These are phyloP conservation scores for Aspergillus sp. DNA, from an alignment of 2,329 filamentous ascomycete genomes.

Conservation along the genomic window DNA sequence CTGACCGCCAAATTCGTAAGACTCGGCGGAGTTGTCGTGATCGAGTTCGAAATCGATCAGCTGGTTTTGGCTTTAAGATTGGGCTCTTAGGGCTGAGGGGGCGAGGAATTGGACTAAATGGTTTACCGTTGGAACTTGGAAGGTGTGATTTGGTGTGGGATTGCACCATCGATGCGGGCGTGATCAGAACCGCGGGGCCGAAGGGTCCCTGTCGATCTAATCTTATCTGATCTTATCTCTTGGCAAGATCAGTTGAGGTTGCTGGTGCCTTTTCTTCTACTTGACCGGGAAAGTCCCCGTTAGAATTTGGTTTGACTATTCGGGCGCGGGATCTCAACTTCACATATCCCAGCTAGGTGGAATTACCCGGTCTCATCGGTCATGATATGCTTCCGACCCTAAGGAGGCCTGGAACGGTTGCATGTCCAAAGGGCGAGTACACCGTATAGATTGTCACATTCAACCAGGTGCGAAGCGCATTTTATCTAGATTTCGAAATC, in stretches of 20 bases:
- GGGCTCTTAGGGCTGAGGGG: slow-evolving; percentile 19
- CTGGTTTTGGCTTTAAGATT: neutral
- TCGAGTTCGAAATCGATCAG: neutral
- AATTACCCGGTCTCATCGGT: no score
- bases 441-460: no score
- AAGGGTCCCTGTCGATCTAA: slow-evolving; percentile 10
- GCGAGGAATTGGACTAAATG: neutral
- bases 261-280: neutral
- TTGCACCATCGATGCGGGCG: slow-evolving; percentile 1
- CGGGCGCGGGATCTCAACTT: no score
- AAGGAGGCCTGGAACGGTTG: no score
- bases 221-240: slow-evolving; percentile 23
- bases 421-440: no score
- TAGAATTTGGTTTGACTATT: no score
- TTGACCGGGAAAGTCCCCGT: no score
- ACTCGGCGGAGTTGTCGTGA: slow-evolving; percentile 4
- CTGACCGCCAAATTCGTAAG: neutral
- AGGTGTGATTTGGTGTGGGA: slow-evolving; percentile 13
- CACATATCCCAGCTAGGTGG: no score
- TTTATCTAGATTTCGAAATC: no score
- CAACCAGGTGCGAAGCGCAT: no score
- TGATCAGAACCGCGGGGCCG: neutral
- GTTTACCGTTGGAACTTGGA: neutral
- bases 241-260: neutral
- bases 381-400: no score